Percentiles rank a stretch among this genome's conserved stretches.
These are phyloP conservation scores for Lasiodiplodia sp. DNA, from an alignment of 2,329 filamentous ascomycete genomes.

Conservation along the genomic window DNA sequence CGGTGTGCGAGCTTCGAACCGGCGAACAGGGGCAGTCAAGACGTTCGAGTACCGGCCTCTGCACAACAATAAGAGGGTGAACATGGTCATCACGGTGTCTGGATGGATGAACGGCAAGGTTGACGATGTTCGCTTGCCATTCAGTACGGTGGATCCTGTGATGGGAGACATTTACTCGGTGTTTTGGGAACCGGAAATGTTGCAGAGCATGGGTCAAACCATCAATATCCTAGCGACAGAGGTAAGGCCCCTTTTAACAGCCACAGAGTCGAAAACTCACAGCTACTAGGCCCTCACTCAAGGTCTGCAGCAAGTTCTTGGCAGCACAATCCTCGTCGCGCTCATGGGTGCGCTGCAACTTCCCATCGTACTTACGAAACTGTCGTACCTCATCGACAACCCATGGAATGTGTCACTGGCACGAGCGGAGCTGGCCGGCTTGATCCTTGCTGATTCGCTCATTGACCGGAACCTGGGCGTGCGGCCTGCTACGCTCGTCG, in stretches of 20 bases:
- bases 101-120: slow-evolving; percentile 99
- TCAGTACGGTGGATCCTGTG: slow-evolving; percentile 93
- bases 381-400: slow-evolving; percentile 96
- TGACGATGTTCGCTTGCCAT: slow-evolving; percentile 94
- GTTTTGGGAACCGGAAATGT: slow-evolving; percentile 97
- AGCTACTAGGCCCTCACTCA: slow-evolving; percentile 80
- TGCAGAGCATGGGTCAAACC: slow-evolving; percentile 96
- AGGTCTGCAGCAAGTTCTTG: slow-evolving; percentile 93
- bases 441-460: slow-evolving; percentile 93
- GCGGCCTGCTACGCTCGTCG: slow-evolving; percentile 88
- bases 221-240: slow-evolving; percentile 98
- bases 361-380: slow-evolving; percentile 90
- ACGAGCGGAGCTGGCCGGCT: slow-evolving; percentile 83
- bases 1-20: slow-evolving; percentile 82
- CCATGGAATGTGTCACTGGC: slow-evolving; percentile 97
- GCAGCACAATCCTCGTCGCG: slow-evolving; percentile 83
- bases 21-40: slow-evolving; percentile 88
- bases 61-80: slow-evolving; percentile 97
- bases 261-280: slow-evolving; percentile 39
- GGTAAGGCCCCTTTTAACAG: slow-evolving; percentile 59
- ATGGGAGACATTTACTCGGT: slow-evolving; percentile 99
- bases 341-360: slow-evolving; percentile 93
- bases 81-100: slow-evolving; percentile 91
- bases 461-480: slow-evolving; percentile 91
- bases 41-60: slow-evolving; percentile 97